phyloP scores from a whole-genome alignment of 2,329 filamentous ascomycete genomes.

The Anthostomella pinea region DNA sequence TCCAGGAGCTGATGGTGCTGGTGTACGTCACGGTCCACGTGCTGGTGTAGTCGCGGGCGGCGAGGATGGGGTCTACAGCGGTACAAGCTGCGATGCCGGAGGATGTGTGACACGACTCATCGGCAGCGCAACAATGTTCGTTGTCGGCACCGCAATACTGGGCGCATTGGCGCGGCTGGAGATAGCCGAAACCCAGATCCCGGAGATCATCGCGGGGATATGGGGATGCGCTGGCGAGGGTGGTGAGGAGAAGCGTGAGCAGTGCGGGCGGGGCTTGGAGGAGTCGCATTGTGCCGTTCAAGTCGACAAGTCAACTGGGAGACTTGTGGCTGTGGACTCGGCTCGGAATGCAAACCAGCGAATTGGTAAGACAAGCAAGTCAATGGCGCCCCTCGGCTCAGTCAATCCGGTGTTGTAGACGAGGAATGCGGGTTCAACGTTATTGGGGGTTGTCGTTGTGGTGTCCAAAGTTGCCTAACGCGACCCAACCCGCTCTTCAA shows the following conservation, averaged over 20 bases:
- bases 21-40: conserved; percentile 64
- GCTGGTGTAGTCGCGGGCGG: conserved; percentile 43
- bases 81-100: conserved; percentile 50
- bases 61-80: conserved; percentile 27
- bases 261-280: conserved; percentile 26
- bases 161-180: conserved; percentile 48
- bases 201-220: conserved; percentile 49
- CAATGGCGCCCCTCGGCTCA: too few species aligned
- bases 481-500: too few species aligned
- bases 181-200: conserved; percentile 47
- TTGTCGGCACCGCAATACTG: conserved; percentile 53
- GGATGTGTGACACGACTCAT: conserved; percentile 51
- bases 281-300: conserved; percentile 34
- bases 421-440: too few species aligned
- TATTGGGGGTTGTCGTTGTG: too few species aligned
- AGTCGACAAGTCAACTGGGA: too few species aligned
- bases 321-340: conserved; percentile 6
- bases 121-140: conserved; percentile 52
- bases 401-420: too few species aligned
- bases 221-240: conserved; percentile 42
- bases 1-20: conserved; percentile 53
- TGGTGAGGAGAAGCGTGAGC: conserved; percentile 39
- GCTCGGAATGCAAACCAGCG: conserved; percentile 18
- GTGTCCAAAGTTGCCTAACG: too few species aligned
- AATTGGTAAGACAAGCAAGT: too few species aligned